Base-by-base conservation (phyloP, 305 asterid species). In the Rubia tinctorum region DNA sequence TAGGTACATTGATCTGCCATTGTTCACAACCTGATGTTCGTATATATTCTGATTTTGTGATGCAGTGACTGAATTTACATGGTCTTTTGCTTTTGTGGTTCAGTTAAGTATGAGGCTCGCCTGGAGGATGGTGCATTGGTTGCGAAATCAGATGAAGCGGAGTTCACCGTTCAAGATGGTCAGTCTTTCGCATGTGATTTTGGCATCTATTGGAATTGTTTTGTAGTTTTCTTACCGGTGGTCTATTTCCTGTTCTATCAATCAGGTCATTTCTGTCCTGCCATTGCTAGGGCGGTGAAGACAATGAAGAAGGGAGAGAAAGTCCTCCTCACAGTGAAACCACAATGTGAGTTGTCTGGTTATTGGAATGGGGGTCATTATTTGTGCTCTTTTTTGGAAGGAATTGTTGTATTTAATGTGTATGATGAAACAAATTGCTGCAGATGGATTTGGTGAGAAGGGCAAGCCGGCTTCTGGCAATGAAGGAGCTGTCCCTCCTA, bases 361-460 rank as follows among this genome's bases (percentile, higher is more conserved):
- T 53, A 17, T 1, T 45, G 9, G 20, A 34, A 20, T 49, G 20
- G 0, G 23, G 40, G 2, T 10, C 13, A 13, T 8, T 17, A 8
- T 23, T 49, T 70, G 0, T 22, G 22, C 18, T 39, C 6, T n/a
- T 20, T 22, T 17, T 22, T 62, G 18, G 0, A 1, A 30, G 22
- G 14, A 14, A 4, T 14, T 58, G 2, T 44, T 68, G 5, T 42
- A 55, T 15, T 22, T n/a, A 44, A 17, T 18, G 23, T 63, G 10
- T 11, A 12, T 20, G 10, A 22, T 45, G 59, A 14, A 68, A 42
- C 17, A 37, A 58, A 20, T 51, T 58, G 73, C 43, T 80, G 85
- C 87, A 94, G 99, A 94, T 83, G 99, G 97, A n/a, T 94, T 94
- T 76, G 97, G 98, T 30, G 97, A 90, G 69, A 90, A 89, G 78